A percentile compares a stretch with the other conserved stretches of the same genome.
These are phyloP conservation scores for Puccinia horiana DNA, from an alignment of 1,284 basidiomycete genomes.

Conservation along the genomic window DNA sequence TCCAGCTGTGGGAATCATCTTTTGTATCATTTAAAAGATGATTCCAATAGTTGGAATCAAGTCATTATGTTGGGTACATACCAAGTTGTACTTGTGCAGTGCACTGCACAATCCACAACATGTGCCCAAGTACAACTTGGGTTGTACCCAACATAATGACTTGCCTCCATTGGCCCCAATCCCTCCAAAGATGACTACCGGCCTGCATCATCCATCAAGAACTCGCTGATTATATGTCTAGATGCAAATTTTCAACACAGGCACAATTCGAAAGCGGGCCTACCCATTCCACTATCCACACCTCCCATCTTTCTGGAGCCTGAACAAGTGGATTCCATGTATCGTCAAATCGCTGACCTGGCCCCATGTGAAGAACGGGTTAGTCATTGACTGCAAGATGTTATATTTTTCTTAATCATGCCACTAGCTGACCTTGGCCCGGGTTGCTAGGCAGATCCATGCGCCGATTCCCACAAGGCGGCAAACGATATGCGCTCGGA, in stretches of 20 bases:
- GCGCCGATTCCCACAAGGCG: neutral
- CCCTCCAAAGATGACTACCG: neutral
- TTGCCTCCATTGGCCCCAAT: too few species aligned
- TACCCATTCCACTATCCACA: neutral
- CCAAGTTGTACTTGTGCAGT: too few species aligned
- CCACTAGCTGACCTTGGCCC: too few species aligned
- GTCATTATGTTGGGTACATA: too few species aligned
- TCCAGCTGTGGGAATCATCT: too few species aligned
- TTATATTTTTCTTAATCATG: neutral
- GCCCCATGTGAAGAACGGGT: neutral
- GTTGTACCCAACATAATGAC: too few species aligned
- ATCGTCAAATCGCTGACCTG: neutral
- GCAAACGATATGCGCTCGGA: neutral
- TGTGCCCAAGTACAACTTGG: too few species aligned
- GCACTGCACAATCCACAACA: too few species aligned
- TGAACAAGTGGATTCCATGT: neutral
- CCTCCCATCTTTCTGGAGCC: neutral
- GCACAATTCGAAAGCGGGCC: neutral
- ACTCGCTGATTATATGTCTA: neutral
- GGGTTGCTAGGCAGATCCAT: neutral
- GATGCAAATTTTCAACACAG: neutral
- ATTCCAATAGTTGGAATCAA: too few species aligned
- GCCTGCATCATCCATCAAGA: neutral
- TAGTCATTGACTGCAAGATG: neutral
- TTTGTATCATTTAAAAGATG: too few species aligned